phyloP scores from a whole-genome alignment of 805 yeast species.

The Starmerella bacillaris region DNA sequence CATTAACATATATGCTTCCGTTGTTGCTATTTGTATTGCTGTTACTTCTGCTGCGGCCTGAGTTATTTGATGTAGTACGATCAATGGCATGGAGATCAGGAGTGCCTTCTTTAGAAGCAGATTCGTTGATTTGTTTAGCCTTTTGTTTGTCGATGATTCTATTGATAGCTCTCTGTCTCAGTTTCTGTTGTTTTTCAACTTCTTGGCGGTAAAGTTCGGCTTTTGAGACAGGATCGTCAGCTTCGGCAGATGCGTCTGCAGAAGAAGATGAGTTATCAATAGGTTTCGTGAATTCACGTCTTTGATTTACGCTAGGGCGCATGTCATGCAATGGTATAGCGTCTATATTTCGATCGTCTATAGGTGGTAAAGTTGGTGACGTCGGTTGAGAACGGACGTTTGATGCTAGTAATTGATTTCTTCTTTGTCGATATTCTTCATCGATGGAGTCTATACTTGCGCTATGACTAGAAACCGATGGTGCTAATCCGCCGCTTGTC shows the following conservation, averaged over 20 bases:
- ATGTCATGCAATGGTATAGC: conserved; percentile 9
- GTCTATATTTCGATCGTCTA: conserved; percentile 4
- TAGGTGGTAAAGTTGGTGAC: conserved; percentile 3
- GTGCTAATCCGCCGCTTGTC: conserved; percentile 22
- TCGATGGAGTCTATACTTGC: conserved; percentile 14
- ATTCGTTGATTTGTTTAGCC: not conserved
- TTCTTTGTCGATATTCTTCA: conserved; percentile 15
- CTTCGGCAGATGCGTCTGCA: conserved; percentile 1
- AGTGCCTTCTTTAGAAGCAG: not conserved
- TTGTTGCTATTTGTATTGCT: not conserved
- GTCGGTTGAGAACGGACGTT: conserved; percentile 8
- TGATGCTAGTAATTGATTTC: conserved; percentile 10
- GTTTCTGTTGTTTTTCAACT: not conserved
- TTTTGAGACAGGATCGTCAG: conserved; percentile 1
- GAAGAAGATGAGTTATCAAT: too few species aligned
- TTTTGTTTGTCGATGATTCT: not conserved
- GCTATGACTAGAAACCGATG: conserved; percentile 18
- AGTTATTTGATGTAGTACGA: not conserved
- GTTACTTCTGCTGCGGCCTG: not conserved
- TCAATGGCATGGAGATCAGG: not conserved
- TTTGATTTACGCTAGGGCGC: not conserved
- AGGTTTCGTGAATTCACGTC: not conserved
- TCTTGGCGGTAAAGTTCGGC: conserved; percentile 1
- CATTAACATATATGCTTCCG: too few species aligned
- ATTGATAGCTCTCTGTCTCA: not conserved